A percentile compares a stretch with the other conserved stretches of the same genome.
phyloP scores from a whole-genome alignment of 139 green algal species.

The Closterium sp. region DNA sequence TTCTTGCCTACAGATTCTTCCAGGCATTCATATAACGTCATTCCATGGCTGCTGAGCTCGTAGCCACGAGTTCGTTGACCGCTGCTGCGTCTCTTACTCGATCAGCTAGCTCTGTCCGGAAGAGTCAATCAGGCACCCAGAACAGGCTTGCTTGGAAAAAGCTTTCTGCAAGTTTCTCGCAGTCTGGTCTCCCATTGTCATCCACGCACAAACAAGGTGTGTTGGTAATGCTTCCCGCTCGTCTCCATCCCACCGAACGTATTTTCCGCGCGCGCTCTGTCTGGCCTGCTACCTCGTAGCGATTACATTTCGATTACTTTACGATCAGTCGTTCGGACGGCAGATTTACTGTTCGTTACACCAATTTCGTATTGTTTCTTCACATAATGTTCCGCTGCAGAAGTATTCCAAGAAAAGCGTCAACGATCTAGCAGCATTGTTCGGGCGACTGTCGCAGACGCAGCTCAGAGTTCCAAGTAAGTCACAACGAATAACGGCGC shows the following conservation, averaged over 20 bases:
- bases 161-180: background rate
- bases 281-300: background rate
- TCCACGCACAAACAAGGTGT: background rate
- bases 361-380: no score
- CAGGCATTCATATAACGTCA: background rate
- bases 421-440: background rate
- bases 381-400: background rate
- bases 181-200: background rate
- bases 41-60: background rate
- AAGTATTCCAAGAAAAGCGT: background rate
- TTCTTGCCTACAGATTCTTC: background rate
- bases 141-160: background rate
- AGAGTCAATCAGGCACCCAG: background rate
- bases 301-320: background rate
- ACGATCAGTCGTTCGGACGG: background rate
- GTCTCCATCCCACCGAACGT: no score
- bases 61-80: background rate
- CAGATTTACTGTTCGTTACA: no score
- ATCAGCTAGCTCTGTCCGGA: background rate
- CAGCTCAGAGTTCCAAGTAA: background rate
- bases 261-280: no score
- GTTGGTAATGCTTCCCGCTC: background rate
- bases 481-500: background rate
- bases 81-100: background rate
- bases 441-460: background rate